A percentile compares a stretch with the other conserved stretches of the same genome.
phyloP scores from a whole-genome alignment of 208 protist species.

The Phytomonas sp. region DNA sequence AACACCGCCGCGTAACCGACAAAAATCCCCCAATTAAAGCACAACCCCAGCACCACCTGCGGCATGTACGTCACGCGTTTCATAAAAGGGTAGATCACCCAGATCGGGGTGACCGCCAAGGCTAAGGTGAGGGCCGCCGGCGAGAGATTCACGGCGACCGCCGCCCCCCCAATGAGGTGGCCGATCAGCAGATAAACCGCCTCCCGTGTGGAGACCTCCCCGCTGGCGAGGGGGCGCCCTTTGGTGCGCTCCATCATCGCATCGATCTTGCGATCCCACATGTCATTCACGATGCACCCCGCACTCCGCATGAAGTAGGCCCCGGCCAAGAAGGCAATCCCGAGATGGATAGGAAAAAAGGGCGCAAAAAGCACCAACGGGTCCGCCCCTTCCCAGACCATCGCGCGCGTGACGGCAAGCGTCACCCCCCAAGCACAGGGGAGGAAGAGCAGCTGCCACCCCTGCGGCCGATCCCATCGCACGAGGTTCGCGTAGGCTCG shows the following conservation, averaged over 20 bases:
- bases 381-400: slow-evolving; percentile 84
- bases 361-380: slow-evolving; percentile 65
- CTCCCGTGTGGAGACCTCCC: slow-evolving; percentile 41
- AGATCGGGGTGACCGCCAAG: slow-evolving; percentile 54
- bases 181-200: slow-evolving; percentile 34
- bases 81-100: slow-evolving; percentile 76
- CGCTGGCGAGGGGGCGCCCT: slow-evolving; percentile 51
- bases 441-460: slow-evolving; percentile 61
- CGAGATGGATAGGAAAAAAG: slow-evolving; percentile 71
- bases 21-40: slow-evolving; percentile 84
- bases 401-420: slow-evolving; percentile 66
- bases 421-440: slow-evolving; percentile 77
- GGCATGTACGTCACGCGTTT: slow-evolving; percentile 74
- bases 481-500: slow-evolving; percentile 48
- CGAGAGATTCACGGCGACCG: slow-evolving; percentile 61
- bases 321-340: slow-evolving; percentile 45
- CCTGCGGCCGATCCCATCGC: slow-evolving; percentile 59
- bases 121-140: slow-evolving; percentile 45
- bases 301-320: slow-evolving; percentile 77
- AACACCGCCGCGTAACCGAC: slow-evolving; percentile 82
- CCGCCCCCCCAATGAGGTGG: slow-evolving; percentile 30
- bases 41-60: slow-evolving; percentile 70
- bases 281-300: slow-evolving; percentile 81
- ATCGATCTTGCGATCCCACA: slow-evolving; percentile 76
- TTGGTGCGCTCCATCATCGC: slow-evolving; percentile 62